Percentiles rank a stretch among this genome's conserved stretches.
These are phyloP conservation scores for Cyanidioschyzon merolae DNA, from an alignment of 23 red algal species.

Conservation along the genomic window DNA sequence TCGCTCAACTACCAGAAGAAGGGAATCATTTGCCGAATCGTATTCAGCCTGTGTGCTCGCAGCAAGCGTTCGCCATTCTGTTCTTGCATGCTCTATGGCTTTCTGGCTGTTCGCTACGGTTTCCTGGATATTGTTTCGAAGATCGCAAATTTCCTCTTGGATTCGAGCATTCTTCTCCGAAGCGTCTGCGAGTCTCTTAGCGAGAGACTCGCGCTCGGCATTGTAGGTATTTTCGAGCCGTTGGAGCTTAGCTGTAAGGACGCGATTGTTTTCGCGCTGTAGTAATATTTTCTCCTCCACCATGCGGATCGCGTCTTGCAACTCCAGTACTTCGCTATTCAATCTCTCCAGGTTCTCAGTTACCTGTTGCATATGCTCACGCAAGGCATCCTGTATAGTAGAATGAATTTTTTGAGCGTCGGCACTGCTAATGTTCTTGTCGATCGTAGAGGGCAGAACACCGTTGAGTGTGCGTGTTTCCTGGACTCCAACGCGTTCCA, in stretches of 20 bases:
- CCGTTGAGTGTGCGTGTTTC: neutral
- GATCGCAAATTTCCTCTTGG: slow-evolving; percentile 9
- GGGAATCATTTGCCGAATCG: slow-evolving; percentile 14
- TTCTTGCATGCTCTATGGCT: slow-evolving; percentile 13
- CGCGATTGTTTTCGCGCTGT: slow-evolving; percentile 11
- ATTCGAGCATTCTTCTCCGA: neutral
- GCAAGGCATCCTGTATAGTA: neutral
- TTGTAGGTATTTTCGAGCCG: slow-evolving; percentile 17
- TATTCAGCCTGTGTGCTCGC: neutral
- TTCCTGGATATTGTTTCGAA: neutral
- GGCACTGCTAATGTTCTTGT: neutral
- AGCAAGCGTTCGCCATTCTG: slow-evolving; percentile 9
- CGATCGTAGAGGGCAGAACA: neutral
- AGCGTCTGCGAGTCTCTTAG: neutral
- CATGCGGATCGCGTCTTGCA: slow-evolving; percentile 11
- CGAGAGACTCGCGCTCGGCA: slow-evolving; percentile 19
- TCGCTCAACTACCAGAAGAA: slow-evolving; percentile 17
- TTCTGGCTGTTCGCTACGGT: slow-evolving; percentile 12
- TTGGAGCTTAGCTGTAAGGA: slow-evolving; percentile 19
- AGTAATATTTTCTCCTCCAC: slow-evolving; percentile 21
- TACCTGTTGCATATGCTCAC: slow-evolving; percentile 1
- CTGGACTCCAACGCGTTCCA: neutral
- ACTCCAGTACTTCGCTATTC: slow-evolving; percentile 7
- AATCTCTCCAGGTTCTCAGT: neutral
- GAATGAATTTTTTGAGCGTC: neutral